phyloP scores from a whole-genome alignment of 306 rosid species.

The Fragaria vesca region DNA sequence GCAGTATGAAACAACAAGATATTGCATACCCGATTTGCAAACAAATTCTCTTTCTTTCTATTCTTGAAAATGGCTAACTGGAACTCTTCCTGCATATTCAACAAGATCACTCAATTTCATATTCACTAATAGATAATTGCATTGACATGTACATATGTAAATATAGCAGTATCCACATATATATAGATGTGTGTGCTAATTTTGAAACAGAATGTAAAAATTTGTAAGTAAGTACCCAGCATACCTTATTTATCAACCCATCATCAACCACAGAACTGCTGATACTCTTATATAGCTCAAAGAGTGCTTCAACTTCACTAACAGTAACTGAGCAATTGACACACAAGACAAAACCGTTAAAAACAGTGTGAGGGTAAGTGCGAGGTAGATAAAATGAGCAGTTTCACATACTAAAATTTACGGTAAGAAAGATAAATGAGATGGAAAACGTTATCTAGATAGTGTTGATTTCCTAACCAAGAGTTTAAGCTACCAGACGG shows the following conservation, averaged over 20 bases:
- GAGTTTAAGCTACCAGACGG: not conserved
- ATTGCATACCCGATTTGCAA: slow-evolving; percentile 73
- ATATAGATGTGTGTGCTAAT: not conserved
- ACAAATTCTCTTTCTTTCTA: slow-evolving; percentile 68
- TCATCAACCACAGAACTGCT: slow-evolving; percentile 77
- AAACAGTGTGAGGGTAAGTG: slow-evolving; percentile 4
- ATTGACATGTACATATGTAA: not conserved
- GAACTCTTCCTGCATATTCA: slow-evolving; percentile 84
- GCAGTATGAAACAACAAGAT: not conserved
- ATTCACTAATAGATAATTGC: not conserved
- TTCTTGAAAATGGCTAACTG: slow-evolving; percentile 81
- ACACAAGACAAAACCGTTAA: slow-evolving; percentile 21
- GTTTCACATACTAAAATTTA: slow-evolving; percentile 2
- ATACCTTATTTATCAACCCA: slow-evolving; percentile 90
- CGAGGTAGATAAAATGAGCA: not conserved
- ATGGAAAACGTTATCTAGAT: not conserved
- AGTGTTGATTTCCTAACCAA: not conserved
- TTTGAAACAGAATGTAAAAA: not conserved
- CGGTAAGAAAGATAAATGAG: not conserved
- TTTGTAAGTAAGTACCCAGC: not conserved
- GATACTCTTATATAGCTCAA: slow-evolving; percentile 83
- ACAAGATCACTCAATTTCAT: slow-evolving; percentile 10
- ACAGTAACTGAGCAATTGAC: slow-evolving; percentile 57
- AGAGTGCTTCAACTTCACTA: slow-evolving; percentile 88
- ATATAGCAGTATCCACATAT: not conserved